phyloP scores from a whole-genome alignment of 148 eudicot genomes.

The Vaccinium vitisidaea region DNA sequence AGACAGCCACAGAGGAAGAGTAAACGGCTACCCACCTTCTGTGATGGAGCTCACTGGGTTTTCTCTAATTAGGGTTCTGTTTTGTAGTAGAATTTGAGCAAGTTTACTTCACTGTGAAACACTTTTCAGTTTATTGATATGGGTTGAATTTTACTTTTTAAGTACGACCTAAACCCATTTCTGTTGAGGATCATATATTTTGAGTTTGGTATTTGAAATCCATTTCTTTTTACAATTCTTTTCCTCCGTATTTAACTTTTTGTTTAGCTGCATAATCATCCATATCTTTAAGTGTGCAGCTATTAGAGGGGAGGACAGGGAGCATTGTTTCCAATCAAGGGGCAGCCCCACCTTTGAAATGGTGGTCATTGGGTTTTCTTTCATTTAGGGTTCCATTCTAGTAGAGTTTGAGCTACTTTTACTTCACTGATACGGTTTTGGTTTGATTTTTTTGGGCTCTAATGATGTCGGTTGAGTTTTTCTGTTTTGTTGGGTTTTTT shows the following conservation, averaged over 20 bases:
- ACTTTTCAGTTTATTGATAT: constrained; percentile 18
- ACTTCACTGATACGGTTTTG: too few relatives aligned
- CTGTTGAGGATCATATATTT: neutral
- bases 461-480: too few relatives aligned
- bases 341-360: neutral
- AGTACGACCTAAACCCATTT: neutral
- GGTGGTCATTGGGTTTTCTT: neutral
- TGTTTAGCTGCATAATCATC: neutral
- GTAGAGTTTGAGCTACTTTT: neutral
- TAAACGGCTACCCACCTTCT: constrained; percentile 24
- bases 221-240: neutral
- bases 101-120: neutral
- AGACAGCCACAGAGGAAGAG: constrained; percentile 47
- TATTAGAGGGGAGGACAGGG: neutral
- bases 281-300: neutral
- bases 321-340: neutral
- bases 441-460: too few relatives aligned
- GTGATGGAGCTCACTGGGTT: constrained; percentile 5
- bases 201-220: constrained; percentile 12
- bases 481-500: too few relatives aligned
- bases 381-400: neutral
- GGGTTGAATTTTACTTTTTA: neutral
- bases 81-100: neutral
- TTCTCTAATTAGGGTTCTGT: constrained; percentile 20
- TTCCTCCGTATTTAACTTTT: neutral